Conservation (phyloP, 2,329 filamentous ascomycete species). For the Leptodontidium sp. region DNA sequence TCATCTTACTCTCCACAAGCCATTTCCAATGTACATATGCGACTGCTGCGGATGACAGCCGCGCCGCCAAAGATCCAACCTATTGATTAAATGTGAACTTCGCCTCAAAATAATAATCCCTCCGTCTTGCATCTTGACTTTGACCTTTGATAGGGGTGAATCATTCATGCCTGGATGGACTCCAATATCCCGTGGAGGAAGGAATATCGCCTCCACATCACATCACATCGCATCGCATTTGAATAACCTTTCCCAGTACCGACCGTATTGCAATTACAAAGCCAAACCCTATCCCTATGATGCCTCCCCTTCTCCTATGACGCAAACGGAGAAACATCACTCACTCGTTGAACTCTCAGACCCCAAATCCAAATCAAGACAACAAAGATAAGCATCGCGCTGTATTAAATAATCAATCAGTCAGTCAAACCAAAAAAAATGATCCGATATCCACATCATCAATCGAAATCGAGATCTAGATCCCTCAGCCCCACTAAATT, state of each 20-base stretch:
- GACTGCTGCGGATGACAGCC: slow-evolving; percentile 7
- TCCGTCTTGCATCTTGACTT: slow-evolving; percentile 4
- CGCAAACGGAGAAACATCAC: neutral
- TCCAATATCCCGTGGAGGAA: neutral
- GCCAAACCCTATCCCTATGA: neutral
- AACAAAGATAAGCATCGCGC: neutral
- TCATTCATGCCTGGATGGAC: neutral
- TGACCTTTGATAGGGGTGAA: neutral
- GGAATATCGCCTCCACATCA: neutral
- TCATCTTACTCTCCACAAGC: neutral
- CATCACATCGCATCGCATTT: neutral
- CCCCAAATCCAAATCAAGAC: neutral
- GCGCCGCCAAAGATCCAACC: neutral
- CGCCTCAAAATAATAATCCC: slow-evolving; percentile 7
- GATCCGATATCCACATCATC: slow-evolving; percentile 6
- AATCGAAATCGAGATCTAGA: neutral
- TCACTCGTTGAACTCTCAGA: neutral
- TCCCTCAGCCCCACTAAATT: neutral
- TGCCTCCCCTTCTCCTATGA: neutral
- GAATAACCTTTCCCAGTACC: neutral
- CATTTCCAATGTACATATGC: neutral
- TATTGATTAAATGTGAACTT: neutral
- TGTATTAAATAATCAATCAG: neutral
- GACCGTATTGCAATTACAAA: too few relatives aligned
- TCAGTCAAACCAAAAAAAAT: neutral